phyloP scores from a whole-genome alignment of 495 filamentous ascomycete species.

The Hypoxylon cercidicola region DNA sequence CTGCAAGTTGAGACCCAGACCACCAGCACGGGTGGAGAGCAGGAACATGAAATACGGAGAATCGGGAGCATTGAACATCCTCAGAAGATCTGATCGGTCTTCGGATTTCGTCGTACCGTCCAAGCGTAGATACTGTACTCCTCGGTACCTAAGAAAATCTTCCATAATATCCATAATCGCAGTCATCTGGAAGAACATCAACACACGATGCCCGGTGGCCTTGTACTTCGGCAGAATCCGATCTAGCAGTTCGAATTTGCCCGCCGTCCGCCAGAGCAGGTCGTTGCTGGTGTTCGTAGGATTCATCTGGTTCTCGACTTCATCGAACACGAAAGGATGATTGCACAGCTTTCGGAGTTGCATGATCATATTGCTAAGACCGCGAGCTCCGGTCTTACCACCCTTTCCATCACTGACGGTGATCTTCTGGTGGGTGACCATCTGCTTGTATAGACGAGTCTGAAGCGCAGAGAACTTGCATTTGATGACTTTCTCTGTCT shows the following conservation, averaged over 20 bases:
- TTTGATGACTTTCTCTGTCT: slow-evolving; percentile 98
- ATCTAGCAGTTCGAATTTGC: slow-evolving; percentile 97
- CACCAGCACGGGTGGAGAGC: slow-evolving; percentile 98
- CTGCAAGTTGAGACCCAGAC: slow-evolving; percentile 94
- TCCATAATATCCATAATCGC: slow-evolving; percentile 99
- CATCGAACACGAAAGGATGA: slow-evolving; percentile 97
- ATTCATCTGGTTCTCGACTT: slow-evolving; percentile 98
- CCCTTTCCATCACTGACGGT: slow-evolving; percentile 94
- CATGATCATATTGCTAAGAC: slow-evolving; percentile 99
- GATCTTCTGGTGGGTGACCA: slow-evolving; percentile 93
- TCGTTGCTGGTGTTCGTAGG: slow-evolving; percentile 87
- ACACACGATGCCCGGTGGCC: slow-evolving; percentile 85
- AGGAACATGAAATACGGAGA: slow-evolving; percentile 98
- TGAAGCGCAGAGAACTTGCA: slow-evolving; percentile 97
- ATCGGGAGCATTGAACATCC: slow-evolving; percentile 85
- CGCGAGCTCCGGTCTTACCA: slow-evolving; percentile 93
- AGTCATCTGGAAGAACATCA: slow-evolving; percentile 99
- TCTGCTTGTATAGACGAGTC: slow-evolving; percentile 92
- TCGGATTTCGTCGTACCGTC: slow-evolving; percentile 98
- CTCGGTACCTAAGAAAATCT: slow-evolving; percentile 88
- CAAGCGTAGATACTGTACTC: slow-evolving; percentile 85
- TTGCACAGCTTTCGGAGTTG: slow-evolving; percentile 98
- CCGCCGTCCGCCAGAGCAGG: slow-evolving; percentile 91
- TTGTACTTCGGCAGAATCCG: slow-evolving; percentile 93
- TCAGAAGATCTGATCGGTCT: slow-evolving; percentile 90